Evolutionary conservation across 345 rosid species (phyloP), one percentile per base, ranked within the genome.

Genomic region (Acer yangbiense): DNA sequence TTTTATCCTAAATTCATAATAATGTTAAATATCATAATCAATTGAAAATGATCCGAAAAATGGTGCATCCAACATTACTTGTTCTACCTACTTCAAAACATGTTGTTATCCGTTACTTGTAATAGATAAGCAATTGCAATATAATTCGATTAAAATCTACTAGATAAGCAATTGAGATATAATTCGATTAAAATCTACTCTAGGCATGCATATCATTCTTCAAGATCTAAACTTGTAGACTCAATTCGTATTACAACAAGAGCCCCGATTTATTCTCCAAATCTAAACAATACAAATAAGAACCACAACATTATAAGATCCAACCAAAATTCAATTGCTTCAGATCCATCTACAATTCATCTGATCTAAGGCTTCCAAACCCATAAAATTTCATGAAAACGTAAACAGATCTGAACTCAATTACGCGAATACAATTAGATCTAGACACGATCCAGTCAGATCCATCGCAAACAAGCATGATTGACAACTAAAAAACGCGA

Each of bases 321-420:
- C 25, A 4, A 43, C 63, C 2, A 27, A 1, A 0, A 48, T 7
- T 9, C 60, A 74, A 74, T 10, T 65, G 25, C 23, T 2, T 18
- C 35, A 44, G 77, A 74, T 74, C 77, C 48, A 65, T 27, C 62
- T 11, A 14, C 12, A 50, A 43, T 29, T 46, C 68, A 23, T 72
- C 43, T 18, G 20, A 73, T 41, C 44, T 20, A 73, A 3, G 12
- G 16, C 21, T 11, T 41, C 10, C 61, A 35, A 39, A 62, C 11
- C 20, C 57, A 63, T 58, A 1, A 18, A 12, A 63, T 27, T 27
- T 2, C 16, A 60, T n/a, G 39, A 12, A 44, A 72, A 72, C 60
- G 2, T 3, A 8, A 44, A 39, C 63, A 29, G 43, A 74, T 64
- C 70, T 23, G 2, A 13, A 11, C 18, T 46, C 50, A 9, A 46